Evolutionary conservation across 2,329 filamentous ascomycete genomes (phyloP).

Genomic region (Meredithiella fracta): DNA sequence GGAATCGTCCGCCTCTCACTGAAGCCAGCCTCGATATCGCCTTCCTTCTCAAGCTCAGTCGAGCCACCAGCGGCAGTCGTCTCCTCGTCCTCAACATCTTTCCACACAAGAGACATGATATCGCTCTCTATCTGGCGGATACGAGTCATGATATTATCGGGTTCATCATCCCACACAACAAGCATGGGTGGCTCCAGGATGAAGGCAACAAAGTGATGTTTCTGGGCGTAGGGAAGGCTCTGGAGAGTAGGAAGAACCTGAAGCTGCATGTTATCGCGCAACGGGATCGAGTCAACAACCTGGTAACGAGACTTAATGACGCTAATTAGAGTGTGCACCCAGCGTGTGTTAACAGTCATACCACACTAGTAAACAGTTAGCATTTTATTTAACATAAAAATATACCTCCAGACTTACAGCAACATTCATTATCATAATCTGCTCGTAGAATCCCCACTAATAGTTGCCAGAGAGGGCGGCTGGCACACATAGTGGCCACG

Average conservation of each 20-base stretch:
- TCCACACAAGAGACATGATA: conserved; percentile 44
- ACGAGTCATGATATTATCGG: conserved; percentile 36
- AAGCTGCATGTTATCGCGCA: conserved; percentile 39
- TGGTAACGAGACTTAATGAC: conserved; percentile 26
- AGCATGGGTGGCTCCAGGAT: conserved; percentile 40
- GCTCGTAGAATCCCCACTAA: conserved; percentile 32
- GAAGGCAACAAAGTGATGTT: conserved; percentile 51
- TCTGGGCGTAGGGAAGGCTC: conserved; percentile 41
- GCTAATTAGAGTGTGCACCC: conserved; percentile 42
- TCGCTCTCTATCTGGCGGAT: conserved; percentile 34
- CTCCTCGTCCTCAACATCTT: conserved; percentile 25
- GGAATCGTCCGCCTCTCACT: conserved; percentile 32
- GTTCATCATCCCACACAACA: conserved; percentile 49
- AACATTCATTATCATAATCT: conserved; percentile 29
- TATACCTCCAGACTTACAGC: conserved; percentile 27
- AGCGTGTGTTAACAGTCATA: conserved; percentile 50
- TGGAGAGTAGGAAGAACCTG: conserved; percentile 44
- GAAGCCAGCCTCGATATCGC: conserved; percentile 29
- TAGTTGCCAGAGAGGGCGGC: conserved; percentile 19
- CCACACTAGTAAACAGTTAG: conserved; percentile 30
- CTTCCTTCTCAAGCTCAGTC: conserved; percentile 21
- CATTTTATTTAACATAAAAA: not conserved
- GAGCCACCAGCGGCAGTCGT: conserved; percentile 18
- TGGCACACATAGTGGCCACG: conserved; percentile 27
- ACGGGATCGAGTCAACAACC: conserved; percentile 35